A percentile compares a stretch with the other conserved stretches of the same genome.
Evolutionary conservation across 495 filamentous ascomycete species (phyloP).

Genomic region (Schizothecium vesticola): DNA sequence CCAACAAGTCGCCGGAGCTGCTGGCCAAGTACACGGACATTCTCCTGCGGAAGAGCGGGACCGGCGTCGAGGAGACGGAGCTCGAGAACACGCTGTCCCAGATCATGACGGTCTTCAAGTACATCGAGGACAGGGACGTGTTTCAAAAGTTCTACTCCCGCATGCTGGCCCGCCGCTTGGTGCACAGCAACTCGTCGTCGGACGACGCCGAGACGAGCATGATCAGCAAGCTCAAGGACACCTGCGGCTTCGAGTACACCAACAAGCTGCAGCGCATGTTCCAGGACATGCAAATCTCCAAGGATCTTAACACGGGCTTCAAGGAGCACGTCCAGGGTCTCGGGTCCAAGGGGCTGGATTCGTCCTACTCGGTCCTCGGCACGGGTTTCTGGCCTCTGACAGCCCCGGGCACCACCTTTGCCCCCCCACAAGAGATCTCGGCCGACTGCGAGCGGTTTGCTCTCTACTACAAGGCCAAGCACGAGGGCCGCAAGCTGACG

Average conservation of each 20-base stretch:
- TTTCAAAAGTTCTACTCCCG: constrained; percentile 99
- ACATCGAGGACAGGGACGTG: constrained; percentile 99
- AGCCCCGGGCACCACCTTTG: constrained; percentile 77
- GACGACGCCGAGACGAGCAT: constrained; percentile 98
- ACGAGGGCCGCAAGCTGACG: constrained; percentile 90
- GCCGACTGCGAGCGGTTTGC: constrained; percentile 84
- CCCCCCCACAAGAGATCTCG: constrained; percentile 75
- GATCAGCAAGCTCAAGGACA: constrained; percentile 99
- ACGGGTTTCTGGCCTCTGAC: constrained; percentile 97
- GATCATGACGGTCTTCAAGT: constrained; percentile 99
- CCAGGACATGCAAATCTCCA: constrained; percentile 97
- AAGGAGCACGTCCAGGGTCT: constrained; percentile 54
- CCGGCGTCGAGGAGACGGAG: constrained; percentile 85
- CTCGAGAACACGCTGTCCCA: constrained; percentile 86
- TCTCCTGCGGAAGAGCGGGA: constrained; percentile 85
- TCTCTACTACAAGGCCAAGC: constrained; percentile 90
- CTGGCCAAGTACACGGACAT: constrained; percentile 95
- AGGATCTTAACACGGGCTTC: constrained; percentile 88
- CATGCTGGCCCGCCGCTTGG: constrained; percentile 89
- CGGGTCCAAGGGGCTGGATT: constrained; percentile 51
- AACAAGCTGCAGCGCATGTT: constrained; percentile 99
- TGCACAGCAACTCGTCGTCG: constrained; percentile 89
- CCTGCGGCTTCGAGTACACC: constrained; percentile 97
- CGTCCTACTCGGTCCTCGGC: constrained; percentile 81
- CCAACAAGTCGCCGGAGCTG: constrained; percentile 87